These are phyloP conservation scores for Pezicula neosporulosa DNA, from an alignment of 2,329 filamentous ascomycete species.

Conservation along the genomic window DNA sequence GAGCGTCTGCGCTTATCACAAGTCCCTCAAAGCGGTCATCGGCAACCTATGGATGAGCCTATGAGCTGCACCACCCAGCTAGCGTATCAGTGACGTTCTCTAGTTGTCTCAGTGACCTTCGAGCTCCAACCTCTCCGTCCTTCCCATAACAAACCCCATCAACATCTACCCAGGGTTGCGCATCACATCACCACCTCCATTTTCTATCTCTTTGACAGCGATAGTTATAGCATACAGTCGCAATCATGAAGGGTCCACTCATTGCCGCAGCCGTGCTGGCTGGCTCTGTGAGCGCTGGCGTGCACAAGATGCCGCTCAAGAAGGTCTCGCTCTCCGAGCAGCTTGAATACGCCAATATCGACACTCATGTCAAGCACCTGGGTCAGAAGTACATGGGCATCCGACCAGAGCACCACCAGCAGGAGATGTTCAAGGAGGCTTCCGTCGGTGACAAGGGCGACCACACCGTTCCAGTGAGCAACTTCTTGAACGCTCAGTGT, in stretches of 20 bases:
- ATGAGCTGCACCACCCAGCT: too few relatives aligned
- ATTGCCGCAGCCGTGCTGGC: slow-evolving; percentile 77
- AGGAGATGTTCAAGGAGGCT: slow-evolving; percentile 77
- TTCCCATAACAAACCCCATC: slow-evolving; percentile 15
- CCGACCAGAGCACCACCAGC: slow-evolving; percentile 64
- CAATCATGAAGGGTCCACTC: slow-evolving; percentile 79
- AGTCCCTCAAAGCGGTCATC: too few relatives aligned
- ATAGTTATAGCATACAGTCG: slow-evolving; percentile 15
- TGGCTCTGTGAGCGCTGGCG: slow-evolving; percentile 76
- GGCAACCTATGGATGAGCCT: too few relatives aligned
- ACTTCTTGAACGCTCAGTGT: slow-evolving; percentile 99
- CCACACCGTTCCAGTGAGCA: slow-evolving; percentile 86
- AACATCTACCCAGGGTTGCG: slow-evolving; percentile 12
- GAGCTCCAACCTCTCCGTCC: slow-evolving; percentile 17
- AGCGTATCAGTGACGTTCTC: too few relatives aligned
- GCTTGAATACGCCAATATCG: slow-evolving; percentile 79
- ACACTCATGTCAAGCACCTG: slow-evolving; percentile 76
- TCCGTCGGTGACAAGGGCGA: slow-evolving; percentile 58
- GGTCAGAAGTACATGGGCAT: slow-evolving; percentile 95
- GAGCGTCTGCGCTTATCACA: too few relatives aligned
- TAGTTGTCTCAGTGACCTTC: slow-evolving; percentile 6
- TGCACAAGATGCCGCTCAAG: slow-evolving; percentile 97
- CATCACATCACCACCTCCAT: slow-evolving; percentile 9
- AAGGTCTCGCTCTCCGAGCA: slow-evolving; percentile 92
- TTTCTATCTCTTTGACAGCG: slow-evolving; percentile 21